Percentiles rank a stretch among this genome's conserved stretches.
phyloP scores from a whole-genome alignment of 1,284 basidiomycete species.

The Megacollybia platyphylla region DNA sequence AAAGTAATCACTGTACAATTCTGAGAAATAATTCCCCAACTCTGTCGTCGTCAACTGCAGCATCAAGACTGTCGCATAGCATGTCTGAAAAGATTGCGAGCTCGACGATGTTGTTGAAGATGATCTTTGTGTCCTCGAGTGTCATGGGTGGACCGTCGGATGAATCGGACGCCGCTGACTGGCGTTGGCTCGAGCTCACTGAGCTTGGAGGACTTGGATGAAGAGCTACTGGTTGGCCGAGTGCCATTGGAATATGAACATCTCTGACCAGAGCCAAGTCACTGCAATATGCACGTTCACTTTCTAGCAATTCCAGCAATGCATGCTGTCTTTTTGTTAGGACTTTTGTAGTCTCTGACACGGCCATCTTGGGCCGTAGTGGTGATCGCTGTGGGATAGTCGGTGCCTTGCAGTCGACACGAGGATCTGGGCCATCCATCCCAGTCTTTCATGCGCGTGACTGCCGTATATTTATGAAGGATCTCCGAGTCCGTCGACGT shows the following conservation, averaged over 20 bases:
- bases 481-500: no score
- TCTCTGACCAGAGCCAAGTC: slow-evolving; percentile 81
- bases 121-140: slow-evolving; percentile 54
- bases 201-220: slow-evolving; percentile 15
- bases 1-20: slow-evolving; percentile 32
- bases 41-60: slow-evolving; percentile 49
- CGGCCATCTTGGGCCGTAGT: slow-evolving; percentile 5
- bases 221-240: slow-evolving; percentile 38
- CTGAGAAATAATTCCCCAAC: slow-evolving; percentile 73
- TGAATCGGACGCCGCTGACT: slow-evolving; percentile 41
- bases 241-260: slow-evolving; percentile 69
- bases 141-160: slow-evolving; percentile 54
- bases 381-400: slow-evolving; percentile 6
- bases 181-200: slow-evolving; percentile 32
- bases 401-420: slow-evolving; percentile 1
- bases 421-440: no score
- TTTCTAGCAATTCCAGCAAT: slow-evolving; percentile 71
- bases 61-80: slow-evolving; percentile 47
- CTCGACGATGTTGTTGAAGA: slow-evolving; percentile 74
- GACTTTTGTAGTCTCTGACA: slow-evolving; percentile 13
- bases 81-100: slow-evolving; percentile 61
- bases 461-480: no score
- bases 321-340: slow-evolving; percentile 73
- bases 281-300: slow-evolving; percentile 79
- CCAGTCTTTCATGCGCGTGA: no score